phyloP scores from a whole-genome alignment of 768 basidiomycete genomes.

The Calocybe indica region DNA sequence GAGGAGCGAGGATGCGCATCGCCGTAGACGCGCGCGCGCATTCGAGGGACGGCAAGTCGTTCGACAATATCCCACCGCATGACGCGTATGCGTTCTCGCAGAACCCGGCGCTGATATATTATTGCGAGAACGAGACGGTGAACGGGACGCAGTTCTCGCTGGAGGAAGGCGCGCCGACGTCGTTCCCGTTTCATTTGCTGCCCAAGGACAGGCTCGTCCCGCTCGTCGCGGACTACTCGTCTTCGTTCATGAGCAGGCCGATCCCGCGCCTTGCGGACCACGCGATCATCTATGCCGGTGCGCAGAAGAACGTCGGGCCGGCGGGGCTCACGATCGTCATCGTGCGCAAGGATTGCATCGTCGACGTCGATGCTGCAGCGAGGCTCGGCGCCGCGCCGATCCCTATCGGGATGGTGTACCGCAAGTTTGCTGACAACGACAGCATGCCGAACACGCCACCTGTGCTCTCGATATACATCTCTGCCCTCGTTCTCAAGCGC shows the following conservation, averaged over 20 bases:
- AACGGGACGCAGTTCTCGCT: conserved; percentile 86
- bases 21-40: conserved; percentile 63
- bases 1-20: conserved; percentile 51
- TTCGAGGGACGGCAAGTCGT: conserved; percentile 62
- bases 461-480: conserved; percentile 86
- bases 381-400: conserved; percentile 68
- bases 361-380: conserved; percentile 79
- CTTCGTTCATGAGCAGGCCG: conserved; percentile 93
- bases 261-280: conserved; percentile 86
- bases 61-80: conserved; percentile 76
- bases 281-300: conserved; percentile 93
- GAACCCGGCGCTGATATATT: conserved; percentile 90
- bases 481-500: conserved; percentile 76
- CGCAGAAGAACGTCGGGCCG: conserved; percentile 97
- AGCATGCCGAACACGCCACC: conserved; percentile 93
- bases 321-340: conserved; percentile 91
- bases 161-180: conserved; percentile 43
- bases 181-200: conserved; percentile 82
- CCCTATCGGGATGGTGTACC: conserved; percentile 79
- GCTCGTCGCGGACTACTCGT: conserved; percentile 92
- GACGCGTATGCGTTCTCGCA: conserved; percentile 67
- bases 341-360: conserved; percentile 90
- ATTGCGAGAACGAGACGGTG: conserved; percentile 99
- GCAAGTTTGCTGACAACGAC: conserved; percentile 65
- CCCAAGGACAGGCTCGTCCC: conserved; percentile 55